Percentiles rank a stretch among this genome's conserved stretches.
These are phyloP conservation scores for Talaromyces trachyspermus DNA, from an alignment of 495 filamentous ascomycete genomes.

Conservation along the genomic window DNA sequence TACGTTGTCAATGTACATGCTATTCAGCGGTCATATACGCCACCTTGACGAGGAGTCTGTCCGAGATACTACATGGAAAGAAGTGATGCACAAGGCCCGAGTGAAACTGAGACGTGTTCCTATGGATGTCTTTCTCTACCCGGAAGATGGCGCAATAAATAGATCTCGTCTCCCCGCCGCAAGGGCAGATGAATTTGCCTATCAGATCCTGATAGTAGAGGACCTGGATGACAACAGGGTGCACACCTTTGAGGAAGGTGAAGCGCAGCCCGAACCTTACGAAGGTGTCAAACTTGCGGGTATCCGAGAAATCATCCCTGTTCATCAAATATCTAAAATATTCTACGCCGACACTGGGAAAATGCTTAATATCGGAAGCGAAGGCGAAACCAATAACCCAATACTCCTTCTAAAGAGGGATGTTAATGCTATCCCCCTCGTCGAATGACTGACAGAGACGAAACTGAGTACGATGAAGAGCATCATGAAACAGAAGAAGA, in stretches of 20 bases:
- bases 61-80: slow-evolving; percentile 87
- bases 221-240: slow-evolving; percentile 88
- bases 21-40: slow-evolving; percentile 75
- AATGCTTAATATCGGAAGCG: slow-evolving; percentile 80
- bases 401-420: slow-evolving; percentile 85
- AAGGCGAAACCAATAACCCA: slow-evolving; percentile 74
- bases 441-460: slow-evolving; percentile 51
- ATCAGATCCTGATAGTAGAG: slow-evolving; percentile 84
- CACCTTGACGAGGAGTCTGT: slow-evolving; percentile 55
- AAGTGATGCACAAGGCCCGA: slow-evolving; percentile 90
- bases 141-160: slow-evolving; percentile 10
- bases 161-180: slow-evolving; percentile 35
- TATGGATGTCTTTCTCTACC: slow-evolving; percentile 28
- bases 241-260: slow-evolving; percentile 68
- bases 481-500: slow-evolving; percentile 12
- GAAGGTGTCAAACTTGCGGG: slow-evolving; percentile 70
- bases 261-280: slow-evolving; percentile 52
- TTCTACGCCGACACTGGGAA: slow-evolving; percentile 96
- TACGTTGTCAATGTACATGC: slow-evolving; percentile 90
- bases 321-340: slow-evolving; percentile 89
- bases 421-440: slow-evolving; percentile 65
- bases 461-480: slow-evolving; percentile 21
- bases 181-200: slow-evolving; percentile 67
- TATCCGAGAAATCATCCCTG: slow-evolving; percentile 74
- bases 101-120: slow-evolving; percentile 66